Evolutionary conservation across 1,284 basidiomycete species (phyloP).

Genomic region (Rugosomyces carneus): DNA sequence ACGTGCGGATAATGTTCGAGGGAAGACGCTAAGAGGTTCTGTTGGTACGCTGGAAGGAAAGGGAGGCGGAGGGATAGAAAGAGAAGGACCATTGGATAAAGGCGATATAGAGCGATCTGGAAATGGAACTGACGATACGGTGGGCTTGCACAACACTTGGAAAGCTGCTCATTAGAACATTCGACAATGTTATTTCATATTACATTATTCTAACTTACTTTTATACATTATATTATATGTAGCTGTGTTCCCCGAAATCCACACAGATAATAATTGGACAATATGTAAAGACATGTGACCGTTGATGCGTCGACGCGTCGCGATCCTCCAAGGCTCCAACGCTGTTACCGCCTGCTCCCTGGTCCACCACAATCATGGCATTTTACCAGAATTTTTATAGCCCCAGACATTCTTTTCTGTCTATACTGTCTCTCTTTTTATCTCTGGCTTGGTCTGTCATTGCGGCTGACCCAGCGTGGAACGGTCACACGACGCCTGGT

Average conservation of each 20-base stretch:
- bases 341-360: too few species aligned
- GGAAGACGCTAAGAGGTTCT: constrained; percentile 44
- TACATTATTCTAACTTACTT: too few species aligned
- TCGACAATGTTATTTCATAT: too few species aligned
- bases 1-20: constrained; percentile 78
- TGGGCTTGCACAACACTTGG: constrained; percentile 74
- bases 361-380: not conserved
- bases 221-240: too few species aligned
- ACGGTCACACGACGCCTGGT: constrained; percentile 50
- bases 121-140: constrained; percentile 65
- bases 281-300: too few species aligned
- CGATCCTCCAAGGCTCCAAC: too few species aligned
- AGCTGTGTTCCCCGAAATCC: too few species aligned
- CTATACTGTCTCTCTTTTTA: constrained; percentile 10
- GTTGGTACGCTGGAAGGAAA: constrained; percentile 33
- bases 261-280: too few species aligned
- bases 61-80: constrained; percentile 24
- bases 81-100: constrained; percentile 27
- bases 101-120: constrained; percentile 13
- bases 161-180: constrained; percentile 23
- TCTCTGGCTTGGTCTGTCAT: constrained; percentile 7
- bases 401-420: constrained; percentile 1
- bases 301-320: too few species aligned
- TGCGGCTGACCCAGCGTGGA: constrained; percentile 51
- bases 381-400: not conserved